phyloP scores from a whole-genome alignment of 2,329 filamentous ascomycete genomes.

The Xylariaceae sp. region DNA sequence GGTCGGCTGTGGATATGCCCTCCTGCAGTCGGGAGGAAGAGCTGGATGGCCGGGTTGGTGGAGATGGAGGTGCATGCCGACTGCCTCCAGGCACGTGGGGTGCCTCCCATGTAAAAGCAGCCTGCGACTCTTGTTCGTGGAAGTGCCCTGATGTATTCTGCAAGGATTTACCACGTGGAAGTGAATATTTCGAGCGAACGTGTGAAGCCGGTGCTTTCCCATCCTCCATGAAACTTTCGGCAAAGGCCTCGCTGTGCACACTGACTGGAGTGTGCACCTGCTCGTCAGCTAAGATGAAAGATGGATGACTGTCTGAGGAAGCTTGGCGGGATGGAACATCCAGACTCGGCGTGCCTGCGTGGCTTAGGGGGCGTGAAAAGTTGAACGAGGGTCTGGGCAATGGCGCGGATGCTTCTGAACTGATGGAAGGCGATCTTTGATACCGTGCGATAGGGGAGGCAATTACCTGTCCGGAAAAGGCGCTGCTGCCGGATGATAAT shows the following conservation, averaged over 20 bases:
- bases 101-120: slow-evolving; percentile 62
- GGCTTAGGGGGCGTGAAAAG: slow-evolving; percentile 85
- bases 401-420: slow-evolving; percentile 69
- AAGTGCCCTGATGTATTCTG: slow-evolving; percentile 62
- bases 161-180: slow-evolving; percentile 76
- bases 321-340: slow-evolving; percentile 57
- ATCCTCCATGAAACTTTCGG: slow-evolving; percentile 44
- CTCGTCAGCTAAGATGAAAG: slow-evolving; percentile 59
- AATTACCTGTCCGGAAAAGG: slow-evolving; percentile 36
- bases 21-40: slow-evolving; percentile 38
- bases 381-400: slow-evolving; percentile 77
- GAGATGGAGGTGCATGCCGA: slow-evolving; percentile 53
- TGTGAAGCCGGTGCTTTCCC: slow-evolving; percentile 61
- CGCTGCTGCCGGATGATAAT: slow-evolving; percentile 64
- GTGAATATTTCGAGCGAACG: slow-evolving; percentile 75
- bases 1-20: slow-evolving; percentile 35
- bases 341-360: slow-evolving; percentile 55
- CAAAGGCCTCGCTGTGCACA: slow-evolving; percentile 65
- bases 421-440: slow-evolving; percentile 75
- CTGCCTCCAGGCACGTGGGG: slow-evolving; percentile 36
- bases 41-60: slow-evolving; percentile 54
- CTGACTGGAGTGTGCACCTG: slow-evolving; percentile 64
- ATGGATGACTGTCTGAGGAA: slow-evolving; percentile 63
- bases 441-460: slow-evolving; percentile 59
- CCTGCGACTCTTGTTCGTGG: slow-evolving; percentile 45